Evolutionary conservation across 306 rosid genomes (phyloP).

Genomic region (Urtica urens): DNA sequence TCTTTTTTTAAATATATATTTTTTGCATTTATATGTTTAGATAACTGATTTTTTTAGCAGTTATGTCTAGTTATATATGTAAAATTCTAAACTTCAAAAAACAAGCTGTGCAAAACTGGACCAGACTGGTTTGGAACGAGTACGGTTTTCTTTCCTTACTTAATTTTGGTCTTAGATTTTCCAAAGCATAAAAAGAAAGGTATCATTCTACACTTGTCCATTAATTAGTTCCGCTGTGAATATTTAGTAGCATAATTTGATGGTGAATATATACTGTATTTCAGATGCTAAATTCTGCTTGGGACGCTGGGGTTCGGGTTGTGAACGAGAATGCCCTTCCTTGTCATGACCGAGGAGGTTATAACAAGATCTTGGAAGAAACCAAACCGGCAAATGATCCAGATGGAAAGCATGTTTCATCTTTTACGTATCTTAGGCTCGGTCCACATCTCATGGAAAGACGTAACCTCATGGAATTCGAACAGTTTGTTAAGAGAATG

Average conservation of each 20-base stretch:
- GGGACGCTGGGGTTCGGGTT: constrained; percentile 67
- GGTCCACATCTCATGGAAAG: constrained; percentile 71
- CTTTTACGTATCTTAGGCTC: constrained; percentile 77
- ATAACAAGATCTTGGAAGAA: constrained; percentile 69
- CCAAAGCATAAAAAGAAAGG: too few species aligned
- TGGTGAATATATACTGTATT: constrained; percentile 12
- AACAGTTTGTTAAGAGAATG: constrained; percentile 86
- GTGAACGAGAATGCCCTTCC: constrained; percentile 63
- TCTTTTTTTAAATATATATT: too few species aligned
- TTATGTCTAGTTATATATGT: too few species aligned
- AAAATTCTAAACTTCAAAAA: too few species aligned
- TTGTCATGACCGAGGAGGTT: constrained; percentile 55
- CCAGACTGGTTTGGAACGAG: too few species aligned
- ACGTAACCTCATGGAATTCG: constrained; percentile 67
- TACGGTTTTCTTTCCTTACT: too few species aligned
- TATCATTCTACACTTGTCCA: too few species aligned
- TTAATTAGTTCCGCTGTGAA: background rate
- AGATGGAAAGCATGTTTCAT: constrained; percentile 71
- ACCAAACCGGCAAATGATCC: constrained; percentile 76
- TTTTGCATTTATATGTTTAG: too few species aligned
- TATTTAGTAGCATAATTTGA: background rate
- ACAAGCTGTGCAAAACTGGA: too few species aligned
- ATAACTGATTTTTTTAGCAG: too few species aligned
- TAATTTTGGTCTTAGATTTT: too few species aligned
- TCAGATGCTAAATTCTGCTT: constrained; percentile 78